Base-by-base conservation (phyloP, 2,329 filamentous ascomycete genomes). In the Trichophyton equinum region DNA sequence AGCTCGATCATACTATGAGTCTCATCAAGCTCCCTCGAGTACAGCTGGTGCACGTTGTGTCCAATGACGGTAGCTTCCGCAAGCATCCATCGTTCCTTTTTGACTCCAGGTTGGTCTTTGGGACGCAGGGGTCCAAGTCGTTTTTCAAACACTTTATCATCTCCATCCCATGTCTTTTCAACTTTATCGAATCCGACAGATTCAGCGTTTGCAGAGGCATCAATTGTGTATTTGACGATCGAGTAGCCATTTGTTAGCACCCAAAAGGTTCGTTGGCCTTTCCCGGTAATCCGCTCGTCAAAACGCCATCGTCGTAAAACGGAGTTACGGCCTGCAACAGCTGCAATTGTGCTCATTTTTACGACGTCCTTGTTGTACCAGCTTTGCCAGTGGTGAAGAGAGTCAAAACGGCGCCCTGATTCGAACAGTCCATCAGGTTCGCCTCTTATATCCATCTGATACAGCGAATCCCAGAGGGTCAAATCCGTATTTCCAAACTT, bases 291-390 rank as follows among this genome's bases (percentile, higher is more conserved):
- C 36, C 66, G 69, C 59, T 75, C 73, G 64, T 76, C 74, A 55
- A 76, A 76, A 53, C 74, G 70, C 74, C 74, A 76, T 62, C 75
- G 73, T 53, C 74, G 72, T n/a, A 76, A 69, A 38, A 76, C 70
- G 1, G 74, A 76, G 49, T 70, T 68, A 38, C 74, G 72, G 49
- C 75, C 75, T 1, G 74, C 74, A 33, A 70, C 72, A 22, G 73
- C 73, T 20, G 73, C 62, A 13, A 76, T 74, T 20, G 74, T 69
- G 61, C 70, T 72, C 74, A 77, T 76, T 67, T 75, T 75, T 38
- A 76, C 72, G 2, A 77, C 74, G 61, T 76, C 74, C 69, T 75
- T 75, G 60, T 66, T 70, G 64, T 75, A 76, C 75, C 75, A 77
- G 46, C 71, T 74, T 65, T 71, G 73, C 74, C 74, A 76, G 65